Evolutionary conservation across 495 filamentous ascomycete species (phyloP).

Genomic region (Copromyces sp.): DNA sequence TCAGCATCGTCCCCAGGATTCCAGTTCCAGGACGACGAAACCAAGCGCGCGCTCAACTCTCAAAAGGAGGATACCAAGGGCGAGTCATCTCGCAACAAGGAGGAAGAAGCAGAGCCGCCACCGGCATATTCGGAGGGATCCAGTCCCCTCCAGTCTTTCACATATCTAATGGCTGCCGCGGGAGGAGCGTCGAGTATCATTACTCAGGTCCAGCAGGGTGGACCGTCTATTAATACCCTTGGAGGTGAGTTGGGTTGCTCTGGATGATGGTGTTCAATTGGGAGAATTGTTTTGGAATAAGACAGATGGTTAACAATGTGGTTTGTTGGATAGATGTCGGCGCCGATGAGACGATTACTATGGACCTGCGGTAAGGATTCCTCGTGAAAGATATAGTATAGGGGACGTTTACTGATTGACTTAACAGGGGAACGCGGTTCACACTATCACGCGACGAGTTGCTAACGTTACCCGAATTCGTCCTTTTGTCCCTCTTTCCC

Average conservation of each 20-base stretch:
- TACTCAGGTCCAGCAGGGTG: slow-evolving; percentile 93
- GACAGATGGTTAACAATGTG: background rate
- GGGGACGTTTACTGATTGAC: slow-evolving; percentile 15
- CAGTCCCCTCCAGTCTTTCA: slow-evolving; percentile 85
- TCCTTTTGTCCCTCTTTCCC: slow-evolving; percentile 95
- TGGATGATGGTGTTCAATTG: background rate
- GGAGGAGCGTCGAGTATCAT: slow-evolving; percentile 96
- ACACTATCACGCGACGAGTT: slow-evolving; percentile 89
- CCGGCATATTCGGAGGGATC: slow-evolving; percentile 92
- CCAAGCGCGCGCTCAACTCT: slow-evolving; percentile 62
- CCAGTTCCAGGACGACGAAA: slow-evolving; percentile 48
- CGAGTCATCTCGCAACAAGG: slow-evolving; percentile 47
- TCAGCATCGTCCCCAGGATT: slow-evolving; percentile 20
- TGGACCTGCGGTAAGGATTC: slow-evolving; percentile 72
- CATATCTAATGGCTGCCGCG: slow-evolving; percentile 95
- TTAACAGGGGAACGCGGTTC: slow-evolving; percentile 75
- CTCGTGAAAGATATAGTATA: background rate
- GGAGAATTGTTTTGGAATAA: slow-evolving; percentile 5
- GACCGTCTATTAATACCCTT: slow-evolving; percentile 75
- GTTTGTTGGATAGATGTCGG: slow-evolving; percentile 51
- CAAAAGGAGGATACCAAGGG: slow-evolving; percentile 60
- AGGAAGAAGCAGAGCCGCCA: slow-evolving; percentile 84
- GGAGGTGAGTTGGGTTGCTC: slow-evolving; percentile 52
- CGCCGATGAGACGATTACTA: slow-evolving; percentile 88
- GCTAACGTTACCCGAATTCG: slow-evolving; percentile 91